phyloP scores from a whole-genome alignment of 1,139 yeast species.

The Candida sojae region DNA sequence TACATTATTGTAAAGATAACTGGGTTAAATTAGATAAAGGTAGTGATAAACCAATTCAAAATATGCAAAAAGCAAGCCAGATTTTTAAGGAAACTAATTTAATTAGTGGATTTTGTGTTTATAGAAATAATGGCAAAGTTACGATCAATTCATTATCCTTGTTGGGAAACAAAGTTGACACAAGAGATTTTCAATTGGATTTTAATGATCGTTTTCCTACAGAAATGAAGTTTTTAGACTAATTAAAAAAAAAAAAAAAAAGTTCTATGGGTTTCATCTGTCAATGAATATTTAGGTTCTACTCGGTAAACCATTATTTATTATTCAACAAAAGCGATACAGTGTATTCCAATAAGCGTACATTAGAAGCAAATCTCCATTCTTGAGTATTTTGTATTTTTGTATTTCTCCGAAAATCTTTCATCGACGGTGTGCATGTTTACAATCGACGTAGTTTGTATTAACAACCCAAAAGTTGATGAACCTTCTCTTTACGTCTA shows the following conservation, averaged over 20 bases:
- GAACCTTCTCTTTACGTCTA: too few species aligned
- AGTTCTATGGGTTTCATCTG: too few species aligned
- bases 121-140: constrained; percentile 6
- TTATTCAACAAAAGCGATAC: too few species aligned
- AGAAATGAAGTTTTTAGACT: neutral
- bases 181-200: constrained; percentile 1
- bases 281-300: too few species aligned
- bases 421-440: neutral
- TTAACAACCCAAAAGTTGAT: too few species aligned
- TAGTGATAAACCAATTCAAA: constrained; percentile 2
- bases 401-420: neutral
- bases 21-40: constrained; percentile 10
- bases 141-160: constrained; percentile 7
- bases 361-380: too few species aligned
- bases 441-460: too few species aligned
- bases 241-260: neutral
- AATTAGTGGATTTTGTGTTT: constrained; percentile 10
- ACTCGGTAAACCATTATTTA: too few species aligned
- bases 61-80: constrained; percentile 2
- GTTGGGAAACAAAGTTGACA: constrained; percentile 6
- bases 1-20: constrained; percentile 1
- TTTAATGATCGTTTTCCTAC: constrained; percentile 9
- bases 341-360: too few species aligned
- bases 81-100: constrained; percentile 8
- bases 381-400: too few species aligned